Evolutionary conservation across 2,329 filamentous ascomycete genomes (phyloP).

Genomic region (Ophiostoma sp.): DNA sequence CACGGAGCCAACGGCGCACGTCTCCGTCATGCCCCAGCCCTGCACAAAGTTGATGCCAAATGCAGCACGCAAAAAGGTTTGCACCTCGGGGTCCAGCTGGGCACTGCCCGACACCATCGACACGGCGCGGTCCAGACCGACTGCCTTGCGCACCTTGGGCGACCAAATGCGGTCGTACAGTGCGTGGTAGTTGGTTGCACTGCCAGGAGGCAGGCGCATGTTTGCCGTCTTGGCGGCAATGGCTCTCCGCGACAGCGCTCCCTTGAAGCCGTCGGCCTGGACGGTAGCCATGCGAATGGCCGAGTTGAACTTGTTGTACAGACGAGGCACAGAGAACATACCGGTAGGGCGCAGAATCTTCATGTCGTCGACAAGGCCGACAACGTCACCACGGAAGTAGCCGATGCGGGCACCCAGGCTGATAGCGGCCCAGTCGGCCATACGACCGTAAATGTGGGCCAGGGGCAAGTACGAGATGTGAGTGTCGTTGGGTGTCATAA

Average conservation of each 20-base stretch:
- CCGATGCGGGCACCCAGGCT: slow-evolving; percentile 70
- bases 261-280: slow-evolving; percentile 72
- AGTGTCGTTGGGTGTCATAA: slow-evolving; percentile 51
- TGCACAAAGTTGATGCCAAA: slow-evolving; percentile 75
- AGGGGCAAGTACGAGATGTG: slow-evolving; percentile 84
- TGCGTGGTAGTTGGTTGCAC: slow-evolving; percentile 72
- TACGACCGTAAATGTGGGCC: slow-evolving; percentile 87
- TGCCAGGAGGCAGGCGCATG: slow-evolving; percentile 63
- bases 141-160: slow-evolving; percentile 73
- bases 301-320: slow-evolving; percentile 85
- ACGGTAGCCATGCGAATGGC: slow-evolving; percentile 75
- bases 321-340: slow-evolving; percentile 82
- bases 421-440: slow-evolving; percentile 71
- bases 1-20: slow-evolving; percentile 69
- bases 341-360: slow-evolving; percentile 77
- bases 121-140: slow-evolving; percentile 69
- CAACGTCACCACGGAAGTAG: slow-evolving; percentile 89
- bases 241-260: slow-evolving; percentile 72
- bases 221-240: slow-evolving; percentile 73
- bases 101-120: slow-evolving; percentile 84
- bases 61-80: slow-evolving; percentile 80
- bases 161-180: slow-evolving; percentile 86
- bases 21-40: slow-evolving; percentile 91
- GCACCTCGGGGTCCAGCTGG: slow-evolving; percentile 80
- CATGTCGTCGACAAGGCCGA: slow-evolving; percentile 82